Conservation (phyloP, 352 stramenopile genomes). For the Phytopythium kandeliae region DNA sequence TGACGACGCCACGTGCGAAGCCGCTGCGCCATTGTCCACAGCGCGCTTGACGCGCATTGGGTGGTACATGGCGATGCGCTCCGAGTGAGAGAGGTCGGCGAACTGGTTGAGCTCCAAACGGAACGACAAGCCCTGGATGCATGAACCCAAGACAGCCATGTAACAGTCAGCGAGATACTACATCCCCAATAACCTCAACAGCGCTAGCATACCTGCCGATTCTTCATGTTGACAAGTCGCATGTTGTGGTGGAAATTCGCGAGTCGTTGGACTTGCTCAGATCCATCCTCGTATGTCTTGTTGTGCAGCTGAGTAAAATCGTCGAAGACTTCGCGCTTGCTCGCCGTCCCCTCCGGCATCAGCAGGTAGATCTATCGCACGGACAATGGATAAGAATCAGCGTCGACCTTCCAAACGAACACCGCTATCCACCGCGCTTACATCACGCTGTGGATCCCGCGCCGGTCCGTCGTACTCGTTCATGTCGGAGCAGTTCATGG, state of each 20-base stretch:
- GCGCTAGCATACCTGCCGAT: constrained; percentile 48
- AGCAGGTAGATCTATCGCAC: constrained; percentile 70
- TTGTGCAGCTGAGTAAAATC: constrained; percentile 51
- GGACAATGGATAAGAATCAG: constrained; percentile 4
- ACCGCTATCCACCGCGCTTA: constrained; percentile 20
- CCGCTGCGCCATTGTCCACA: constrained; percentile 52
- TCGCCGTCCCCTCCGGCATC: constrained; percentile 56
- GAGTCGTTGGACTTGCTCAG: constrained; percentile 44
- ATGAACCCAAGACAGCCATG: neutral
- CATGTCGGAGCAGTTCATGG: constrained; percentile 82
- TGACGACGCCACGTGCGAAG: constrained; percentile 32
- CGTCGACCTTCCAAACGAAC: neutral
- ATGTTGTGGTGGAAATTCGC: constrained; percentile 77
- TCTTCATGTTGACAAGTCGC: constrained; percentile 83
- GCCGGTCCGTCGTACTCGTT: constrained; percentile 40
- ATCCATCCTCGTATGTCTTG: constrained; percentile 50
- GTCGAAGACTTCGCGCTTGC: constrained; percentile 63
- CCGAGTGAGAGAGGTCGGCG: constrained; percentile 70
- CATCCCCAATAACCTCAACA: neutral
- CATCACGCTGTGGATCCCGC: constrained; percentile 54
- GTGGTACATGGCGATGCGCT: constrained; percentile 46
- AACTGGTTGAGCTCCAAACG: constrained; percentile 80
- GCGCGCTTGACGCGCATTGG: constrained; percentile 41
- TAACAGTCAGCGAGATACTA: neutral
- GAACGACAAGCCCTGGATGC: constrained; percentile 57